phyloP scores from a whole-genome alignment of 2,329 filamentous ascomycete species.

The Verticillium klebahnii region DNA sequence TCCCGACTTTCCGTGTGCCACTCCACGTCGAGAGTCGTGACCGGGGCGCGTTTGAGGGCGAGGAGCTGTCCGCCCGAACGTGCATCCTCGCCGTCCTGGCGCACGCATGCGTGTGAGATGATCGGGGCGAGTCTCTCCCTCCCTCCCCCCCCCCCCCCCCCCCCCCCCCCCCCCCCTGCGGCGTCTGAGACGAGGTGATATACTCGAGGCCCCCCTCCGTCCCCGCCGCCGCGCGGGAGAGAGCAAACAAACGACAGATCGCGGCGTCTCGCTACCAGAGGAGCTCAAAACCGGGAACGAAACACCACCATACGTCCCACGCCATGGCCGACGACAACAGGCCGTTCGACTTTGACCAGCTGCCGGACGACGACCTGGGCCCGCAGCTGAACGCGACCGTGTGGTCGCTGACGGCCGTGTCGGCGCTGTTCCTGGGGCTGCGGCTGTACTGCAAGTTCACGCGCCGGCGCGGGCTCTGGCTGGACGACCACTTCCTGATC shows the following conservation, averaged over 20 bases:
- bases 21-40: neutral
- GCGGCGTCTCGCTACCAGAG: neutral
- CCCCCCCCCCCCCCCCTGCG: too few species aligned
- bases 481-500: conserved; percentile 15
- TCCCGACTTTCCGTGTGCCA: neutral
- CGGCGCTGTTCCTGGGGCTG: conserved; percentile 12
- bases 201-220: neutral
- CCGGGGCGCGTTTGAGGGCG: neutral
- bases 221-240: too few species aligned
- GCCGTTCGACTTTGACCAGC: conserved; percentile 5
- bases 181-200: neutral
- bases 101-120: neutral
- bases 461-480: conserved; percentile 10
- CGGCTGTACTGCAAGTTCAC: conserved; percentile 16
- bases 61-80: neutral
- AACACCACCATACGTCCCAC: neutral
- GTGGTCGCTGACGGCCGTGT: conserved; percentile 6
- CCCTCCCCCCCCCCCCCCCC: too few species aligned
- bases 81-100: neutral
- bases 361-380: conserved; percentile 11
- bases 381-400: conserved; percentile 6
- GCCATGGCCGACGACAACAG: neutral
- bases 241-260: neutral
- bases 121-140: neutral
- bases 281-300: neutral